Evolutionary conservation across 139 green algal genomes (phyloP), one percentile per base, ranked within the genome.

Genomic region (Parachlorella kessleri): DNA sequence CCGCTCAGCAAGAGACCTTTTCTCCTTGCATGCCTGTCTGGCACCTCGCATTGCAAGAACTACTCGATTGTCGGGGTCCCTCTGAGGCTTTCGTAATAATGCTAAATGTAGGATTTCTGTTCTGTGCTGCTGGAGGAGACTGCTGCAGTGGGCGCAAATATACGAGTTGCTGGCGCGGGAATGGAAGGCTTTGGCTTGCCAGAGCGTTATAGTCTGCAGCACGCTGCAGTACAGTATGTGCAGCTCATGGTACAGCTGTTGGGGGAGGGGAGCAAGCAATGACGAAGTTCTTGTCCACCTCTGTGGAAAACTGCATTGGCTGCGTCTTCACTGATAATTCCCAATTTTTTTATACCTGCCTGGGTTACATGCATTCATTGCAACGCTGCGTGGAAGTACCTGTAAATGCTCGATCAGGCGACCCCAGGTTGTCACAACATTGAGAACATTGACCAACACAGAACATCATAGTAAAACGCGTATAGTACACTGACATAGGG

Each of bases 211-310:
- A n/a, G 42, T 8, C 32, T 36, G 33, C 75, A 37, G 66, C 75
- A 81, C 14, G 24, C 64, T 6, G 75, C 66, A 2, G 66, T 74
- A 42, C 75, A 81, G 66, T 69, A 70, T 7, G 35, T 68, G 48
- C 66, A 74, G 48, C 74, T 79, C 14, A 79, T 79, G 74, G 1
- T n/a, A 39, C 30, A 35, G 63, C 66, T 81, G 66, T 66, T 68
- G 24, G 26, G 14, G 28, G 24, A 68, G 28, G 48, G 48, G 21
- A 59, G 14, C 48, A 59, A 59, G 14, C 21, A 59, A 59, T 59
- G 48, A 59, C 48, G 0, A 18, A 59, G 21, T 18, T 59, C n/a
- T n/a, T n/a, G n/a, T n/a, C n/a, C n/a, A n/a, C n/a, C n/a, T n/a
- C n/a, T n/a, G n/a, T n/a, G n/a, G n/a, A n/a, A n/a, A n/a, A n/a